Evolutionary conservation across 495 filamentous ascomycete genomes (phyloP).

Genomic region (Penicillium pulvis): DNA sequence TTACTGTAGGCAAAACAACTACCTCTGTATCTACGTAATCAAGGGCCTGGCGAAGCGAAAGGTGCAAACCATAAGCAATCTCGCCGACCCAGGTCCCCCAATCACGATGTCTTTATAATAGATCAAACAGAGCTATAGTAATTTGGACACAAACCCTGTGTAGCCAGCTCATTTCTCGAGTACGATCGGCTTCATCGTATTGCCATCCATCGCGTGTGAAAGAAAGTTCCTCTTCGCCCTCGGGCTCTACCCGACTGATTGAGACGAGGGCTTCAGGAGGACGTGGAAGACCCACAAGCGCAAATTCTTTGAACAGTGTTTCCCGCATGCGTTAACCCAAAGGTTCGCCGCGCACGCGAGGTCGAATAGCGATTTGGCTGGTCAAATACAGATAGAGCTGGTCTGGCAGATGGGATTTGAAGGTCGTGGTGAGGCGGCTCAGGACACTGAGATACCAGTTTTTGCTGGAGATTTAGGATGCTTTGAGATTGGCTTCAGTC

Average conservation of each 20-base stretch:
- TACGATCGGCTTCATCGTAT: constrained; percentile 39
- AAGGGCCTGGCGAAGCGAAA: constrained; percentile 49
- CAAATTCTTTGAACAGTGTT: constrained; percentile 42
- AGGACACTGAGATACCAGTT: constrained; percentile 26
- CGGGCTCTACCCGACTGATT: constrained; percentile 37
- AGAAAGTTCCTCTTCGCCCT: constrained; percentile 40
- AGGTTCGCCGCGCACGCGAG: constrained; percentile 29
- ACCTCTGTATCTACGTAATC: constrained; percentile 50
- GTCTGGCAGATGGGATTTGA: constrained; percentile 35
- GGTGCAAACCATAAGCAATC: constrained; percentile 55
- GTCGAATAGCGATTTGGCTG: constrained; percentile 33
- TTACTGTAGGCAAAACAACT: constrained; percentile 49
- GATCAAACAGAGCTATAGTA: constrained; percentile 21
- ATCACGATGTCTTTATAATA: constrained; percentile 28
- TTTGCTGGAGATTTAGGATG: constrained; percentile 13
- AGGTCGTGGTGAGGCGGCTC: constrained; percentile 33
- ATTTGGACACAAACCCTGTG: constrained; percentile 28
- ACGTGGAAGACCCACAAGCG: constrained; percentile 44
- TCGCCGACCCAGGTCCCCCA: constrained; percentile 20
- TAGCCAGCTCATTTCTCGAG: constrained; percentile 39
- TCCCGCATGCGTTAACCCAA: constrained; percentile 48
- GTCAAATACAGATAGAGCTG: constrained; percentile 47
- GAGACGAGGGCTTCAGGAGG: constrained; percentile 40
- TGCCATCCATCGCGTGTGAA: constrained; percentile 32
- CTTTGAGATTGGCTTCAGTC: constrained; percentile 18